These are phyloP conservation scores for Diplodia intermedia DNA, from an alignment of 2,329 filamentous ascomycete genomes.

Conservation along the genomic window DNA sequence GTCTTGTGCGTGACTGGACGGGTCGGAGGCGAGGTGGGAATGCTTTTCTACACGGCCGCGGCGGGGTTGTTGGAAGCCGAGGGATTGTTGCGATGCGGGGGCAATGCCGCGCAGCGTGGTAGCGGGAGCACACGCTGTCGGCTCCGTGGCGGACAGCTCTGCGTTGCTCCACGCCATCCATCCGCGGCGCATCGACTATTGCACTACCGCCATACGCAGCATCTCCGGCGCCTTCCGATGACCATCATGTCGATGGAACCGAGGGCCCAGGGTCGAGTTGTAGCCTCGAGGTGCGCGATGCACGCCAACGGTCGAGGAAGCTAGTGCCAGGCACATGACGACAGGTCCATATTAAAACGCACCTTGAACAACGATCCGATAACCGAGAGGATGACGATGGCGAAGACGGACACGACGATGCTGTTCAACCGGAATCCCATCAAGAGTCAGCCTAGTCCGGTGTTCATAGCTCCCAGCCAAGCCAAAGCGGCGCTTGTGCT, in stretches of 20 bases:
- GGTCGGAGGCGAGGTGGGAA: background rate
- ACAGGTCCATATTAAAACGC: slow-evolving; percentile 40
- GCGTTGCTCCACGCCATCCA: too few relatives aligned
- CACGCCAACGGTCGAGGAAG: background rate
- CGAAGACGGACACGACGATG: slow-evolving; percentile 71
- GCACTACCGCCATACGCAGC: background rate
- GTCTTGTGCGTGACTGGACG: background rate
- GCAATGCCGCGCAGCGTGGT: background rate
- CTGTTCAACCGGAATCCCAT: slow-evolving; percentile 54
- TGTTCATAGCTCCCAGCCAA: slow-evolving; percentile 10
- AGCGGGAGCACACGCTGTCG: background rate
- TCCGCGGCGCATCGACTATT: background rate
- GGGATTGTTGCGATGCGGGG: background rate
- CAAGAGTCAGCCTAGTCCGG: slow-evolving; percentile 10
- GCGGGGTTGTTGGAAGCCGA: background rate
- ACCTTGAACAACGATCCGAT: slow-evolving; percentile 77
- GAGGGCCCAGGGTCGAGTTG: background rate
- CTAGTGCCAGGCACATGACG: background rate
- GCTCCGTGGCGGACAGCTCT: background rate
- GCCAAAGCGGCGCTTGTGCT: background rate
- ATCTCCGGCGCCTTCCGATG: background rate
- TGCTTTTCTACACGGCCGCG: background rate
- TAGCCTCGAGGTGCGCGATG: background rate
- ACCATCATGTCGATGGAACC: background rate
- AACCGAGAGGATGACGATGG: slow-evolving; percentile 69